A percentile compares a stretch with the other conserved stretches of the same genome.
phyloP scores from a whole-genome alignment of 2,329 filamentous ascomycete genomes.

The Fusarium udum region DNA sequence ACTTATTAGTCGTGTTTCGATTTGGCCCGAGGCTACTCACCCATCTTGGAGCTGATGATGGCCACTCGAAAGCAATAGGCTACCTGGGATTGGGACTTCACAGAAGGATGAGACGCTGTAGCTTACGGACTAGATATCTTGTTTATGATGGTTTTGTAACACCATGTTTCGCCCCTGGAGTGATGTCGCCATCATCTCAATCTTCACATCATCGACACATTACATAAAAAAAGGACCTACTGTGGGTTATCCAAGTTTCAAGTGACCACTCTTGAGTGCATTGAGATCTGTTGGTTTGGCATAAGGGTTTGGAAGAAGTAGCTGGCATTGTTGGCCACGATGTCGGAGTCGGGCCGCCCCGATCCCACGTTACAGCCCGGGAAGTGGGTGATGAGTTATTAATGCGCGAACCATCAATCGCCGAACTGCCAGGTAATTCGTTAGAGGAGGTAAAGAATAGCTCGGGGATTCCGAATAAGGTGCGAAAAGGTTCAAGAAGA shows the following conservation, averaged over 20 bases:
- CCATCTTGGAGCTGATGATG: background rate
- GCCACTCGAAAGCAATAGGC: background rate
- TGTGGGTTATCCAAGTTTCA: background rate
- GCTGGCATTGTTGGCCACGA: background rate
- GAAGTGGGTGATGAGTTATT: background rate
- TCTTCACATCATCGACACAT: background rate
- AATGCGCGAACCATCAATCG: background rate
- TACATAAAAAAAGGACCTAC: background rate
- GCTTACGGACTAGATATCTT: background rate
- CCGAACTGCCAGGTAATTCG: background rate
- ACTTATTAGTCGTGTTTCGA: background rate
- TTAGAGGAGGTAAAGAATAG: background rate
- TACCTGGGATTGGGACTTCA: background rate
- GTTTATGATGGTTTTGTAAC: background rate
- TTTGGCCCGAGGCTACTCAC: background rate
- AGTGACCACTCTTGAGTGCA: background rate
- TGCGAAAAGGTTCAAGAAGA: background rate
- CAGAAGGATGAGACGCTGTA: background rate
- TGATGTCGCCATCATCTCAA: background rate
- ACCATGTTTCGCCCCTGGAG: background rate
- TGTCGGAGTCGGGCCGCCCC: background rate
- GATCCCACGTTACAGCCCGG: background rate
- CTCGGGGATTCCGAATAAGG: background rate
- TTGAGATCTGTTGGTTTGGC: background rate
- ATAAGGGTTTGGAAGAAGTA: background rate